phyloP scores from a whole-genome alignment of 768 basidiomycete genomes.

The Rhodosporidiobolus odoratus region DNA sequence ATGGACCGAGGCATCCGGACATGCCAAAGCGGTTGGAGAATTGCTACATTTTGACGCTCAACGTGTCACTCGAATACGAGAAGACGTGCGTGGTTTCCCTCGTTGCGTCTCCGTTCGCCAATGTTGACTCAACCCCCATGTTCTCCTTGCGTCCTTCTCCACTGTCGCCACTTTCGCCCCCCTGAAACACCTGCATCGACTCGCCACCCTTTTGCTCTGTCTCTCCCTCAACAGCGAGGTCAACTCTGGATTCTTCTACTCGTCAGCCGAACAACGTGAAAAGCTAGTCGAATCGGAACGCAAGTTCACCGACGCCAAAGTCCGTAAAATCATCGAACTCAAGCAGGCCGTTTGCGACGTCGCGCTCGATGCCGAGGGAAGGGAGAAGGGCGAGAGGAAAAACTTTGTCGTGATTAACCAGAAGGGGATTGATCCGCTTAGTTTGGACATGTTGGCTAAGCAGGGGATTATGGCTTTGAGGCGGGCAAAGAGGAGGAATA shows the following conservation, averaged over 20 bases:
- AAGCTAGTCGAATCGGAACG: slow-evolving; percentile 97
- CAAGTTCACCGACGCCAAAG: slow-evolving; percentile 84
- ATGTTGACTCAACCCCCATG: no score
- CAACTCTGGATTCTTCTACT: slow-evolving; percentile 99
- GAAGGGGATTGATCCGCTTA: slow-evolving; percentile 97
- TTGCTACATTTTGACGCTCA: slow-evolving; percentile 87
- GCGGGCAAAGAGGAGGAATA: slow-evolving; percentile 93
- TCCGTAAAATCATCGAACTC: slow-evolving; percentile 91
- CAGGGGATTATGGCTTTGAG: slow-evolving; percentile 91
- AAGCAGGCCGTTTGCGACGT: slow-evolving; percentile 96
- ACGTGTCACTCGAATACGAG: slow-evolving; percentile 97
- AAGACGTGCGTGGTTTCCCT: slow-evolving; percentile 78
- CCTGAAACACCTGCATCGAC: no score
- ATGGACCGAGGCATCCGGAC: slow-evolving; percentile 87
- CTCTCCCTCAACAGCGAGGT: slow-evolving; percentile 96
- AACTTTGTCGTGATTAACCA: slow-evolving; percentile 95
- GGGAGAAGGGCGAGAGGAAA: slow-evolving; percentile 60
- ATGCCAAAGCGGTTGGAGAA: slow-evolving; percentile 99
- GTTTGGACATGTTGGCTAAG: slow-evolving; percentile 90
- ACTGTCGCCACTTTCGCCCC: no score
- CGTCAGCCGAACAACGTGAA: slow-evolving; percentile 94
- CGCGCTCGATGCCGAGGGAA: slow-evolving; percentile 62
- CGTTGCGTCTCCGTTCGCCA: not conserved
- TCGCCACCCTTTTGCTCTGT: no score
- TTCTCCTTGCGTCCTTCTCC: no score